A percentile compares a stretch with the other conserved stretches of the same genome.
phyloP scores from a whole-genome alignment of 495 filamentous ascomycete species.

The Paragyromitra xinjiangensis region DNA sequence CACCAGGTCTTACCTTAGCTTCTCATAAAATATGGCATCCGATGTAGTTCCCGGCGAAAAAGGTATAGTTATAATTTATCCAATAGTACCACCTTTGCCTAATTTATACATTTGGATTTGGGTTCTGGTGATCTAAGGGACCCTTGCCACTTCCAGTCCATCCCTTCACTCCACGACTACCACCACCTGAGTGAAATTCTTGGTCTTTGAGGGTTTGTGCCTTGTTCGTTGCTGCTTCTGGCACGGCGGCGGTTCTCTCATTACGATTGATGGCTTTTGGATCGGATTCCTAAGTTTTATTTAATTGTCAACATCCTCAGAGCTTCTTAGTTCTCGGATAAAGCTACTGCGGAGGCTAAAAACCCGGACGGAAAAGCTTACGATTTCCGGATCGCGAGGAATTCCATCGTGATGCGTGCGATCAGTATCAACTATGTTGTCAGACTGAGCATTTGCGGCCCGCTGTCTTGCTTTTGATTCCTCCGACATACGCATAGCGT shows the following conservation, averaged over 20 bases:
- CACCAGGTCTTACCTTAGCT: too few species aligned
- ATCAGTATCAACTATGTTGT: background rate
- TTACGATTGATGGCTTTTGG: constrained; percentile 30
- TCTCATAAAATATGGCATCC: too few species aligned
- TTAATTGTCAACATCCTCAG: background rate
- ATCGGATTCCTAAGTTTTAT: constrained; percentile 28
- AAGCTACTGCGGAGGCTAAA: background rate
- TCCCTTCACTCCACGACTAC: constrained; percentile 11
- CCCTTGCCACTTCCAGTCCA: constrained; percentile 41
- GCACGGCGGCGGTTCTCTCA: constrained; percentile 21
- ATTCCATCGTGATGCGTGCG: constrained; percentile 1
- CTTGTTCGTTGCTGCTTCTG: constrained; percentile 7
- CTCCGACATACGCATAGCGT: constrained; percentile 1
- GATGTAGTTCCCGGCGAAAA: too few species aligned
- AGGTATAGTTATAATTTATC: too few species aligned
- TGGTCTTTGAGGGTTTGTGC: background rate
- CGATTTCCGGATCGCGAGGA: background rate
- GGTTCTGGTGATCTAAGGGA: constrained; percentile 6
- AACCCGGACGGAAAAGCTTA: background rate
- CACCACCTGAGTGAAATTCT: constrained; percentile 6
- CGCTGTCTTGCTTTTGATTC: background rate
- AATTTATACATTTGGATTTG: background rate
- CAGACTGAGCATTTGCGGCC: background rate
- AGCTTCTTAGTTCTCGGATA: too few species aligned
- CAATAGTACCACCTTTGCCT: background rate